These are phyloP conservation scores for Trichoderma koningii DNA, from an alignment of 2,329 filamentous ascomycete species.

Conservation along the genomic window DNA sequence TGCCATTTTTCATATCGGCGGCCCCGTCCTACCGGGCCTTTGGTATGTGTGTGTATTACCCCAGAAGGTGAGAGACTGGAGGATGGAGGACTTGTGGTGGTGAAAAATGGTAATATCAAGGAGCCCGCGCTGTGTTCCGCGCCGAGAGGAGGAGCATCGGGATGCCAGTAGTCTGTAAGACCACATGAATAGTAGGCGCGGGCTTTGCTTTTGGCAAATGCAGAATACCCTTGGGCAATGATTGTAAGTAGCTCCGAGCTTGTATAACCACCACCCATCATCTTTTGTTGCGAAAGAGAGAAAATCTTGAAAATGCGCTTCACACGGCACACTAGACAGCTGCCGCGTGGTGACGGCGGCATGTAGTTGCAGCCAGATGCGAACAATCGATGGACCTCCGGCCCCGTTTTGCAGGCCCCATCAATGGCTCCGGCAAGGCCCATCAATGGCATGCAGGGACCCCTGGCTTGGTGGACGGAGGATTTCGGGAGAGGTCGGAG, in stretches of 20 bases:
- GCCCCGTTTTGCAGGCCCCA: conserved; percentile 19
- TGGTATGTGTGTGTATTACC: not conserved
- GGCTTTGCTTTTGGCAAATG: not conserved
- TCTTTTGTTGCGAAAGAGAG: no score
- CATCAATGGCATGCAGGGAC: conserved; percentile 21
- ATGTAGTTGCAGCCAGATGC: conserved; percentile 2
- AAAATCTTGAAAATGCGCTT: no score
- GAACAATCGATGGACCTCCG: conserved; percentile 20
- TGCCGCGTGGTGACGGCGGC: not conserved
- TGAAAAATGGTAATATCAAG: not conserved
- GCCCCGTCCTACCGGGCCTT: conserved; percentile 1
- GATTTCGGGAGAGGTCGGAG: conserved; percentile 22
- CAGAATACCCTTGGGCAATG: not conserved
- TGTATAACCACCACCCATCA: not conserved
- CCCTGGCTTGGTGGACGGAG: conserved; percentile 11
- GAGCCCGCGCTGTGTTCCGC: not conserved
- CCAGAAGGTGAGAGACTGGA: not conserved
- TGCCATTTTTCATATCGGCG: conserved; percentile 23
- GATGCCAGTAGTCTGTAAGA: not conserved
- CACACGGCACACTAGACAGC: no score
- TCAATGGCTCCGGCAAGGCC: conserved; percentile 23
- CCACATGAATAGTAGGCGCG: not conserved
- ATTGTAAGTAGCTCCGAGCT: not conserved
- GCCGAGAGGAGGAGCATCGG: not conserved
- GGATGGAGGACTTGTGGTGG: not conserved